Evolutionary conservation across 805 yeast species (phyloP).

Genomic region (Saturnispora sekii): DNA sequence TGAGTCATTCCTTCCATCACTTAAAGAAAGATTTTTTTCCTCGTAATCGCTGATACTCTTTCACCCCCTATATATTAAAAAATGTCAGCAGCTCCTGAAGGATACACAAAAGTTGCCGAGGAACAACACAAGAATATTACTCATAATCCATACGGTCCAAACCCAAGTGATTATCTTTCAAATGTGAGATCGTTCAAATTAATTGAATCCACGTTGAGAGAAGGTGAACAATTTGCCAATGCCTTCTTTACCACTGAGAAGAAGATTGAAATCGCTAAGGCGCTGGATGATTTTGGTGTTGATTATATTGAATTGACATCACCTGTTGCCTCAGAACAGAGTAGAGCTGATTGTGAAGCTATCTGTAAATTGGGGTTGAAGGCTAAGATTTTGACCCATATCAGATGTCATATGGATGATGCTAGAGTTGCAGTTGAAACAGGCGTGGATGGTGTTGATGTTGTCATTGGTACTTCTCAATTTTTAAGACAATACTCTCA

Average conservation of each 20-base stretch:
- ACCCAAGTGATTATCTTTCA: conserved; percentile 85
- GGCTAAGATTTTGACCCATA: conserved; percentile 93
- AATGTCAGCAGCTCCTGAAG: conserved; percentile 5
- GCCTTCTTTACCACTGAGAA: conserved; percentile 92
- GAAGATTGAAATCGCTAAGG: conserved; percentile 94
- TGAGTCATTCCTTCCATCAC: background rate
- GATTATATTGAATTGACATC: conserved; percentile 97
- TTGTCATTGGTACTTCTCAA: conserved; percentile 94
- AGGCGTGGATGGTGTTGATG: conserved; percentile 98
- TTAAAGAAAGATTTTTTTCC: no score
- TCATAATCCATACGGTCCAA: conserved; percentile 77
- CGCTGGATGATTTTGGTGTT: conserved; percentile 94
- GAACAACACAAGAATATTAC: conserved; percentile 28
- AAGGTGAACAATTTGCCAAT: conserved; percentile 98
- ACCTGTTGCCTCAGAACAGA: conserved; percentile 96
- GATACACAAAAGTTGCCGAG: conserved; percentile 38
- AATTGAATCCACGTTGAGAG: conserved; percentile 92
- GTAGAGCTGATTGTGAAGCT: conserved; percentile 90
- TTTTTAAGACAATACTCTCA: conserved; percentile 91
- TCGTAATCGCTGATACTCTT: background rate
- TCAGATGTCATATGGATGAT: conserved; percentile 98
- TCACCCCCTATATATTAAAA: background rate
- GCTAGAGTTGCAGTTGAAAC: conserved; percentile 96
- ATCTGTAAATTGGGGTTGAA: conserved; percentile 94
- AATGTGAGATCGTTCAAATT: conserved; percentile 83